Base-by-base conservation (phyloP, 176 grass and related monocot species). In the Avena insularis region DNA sequence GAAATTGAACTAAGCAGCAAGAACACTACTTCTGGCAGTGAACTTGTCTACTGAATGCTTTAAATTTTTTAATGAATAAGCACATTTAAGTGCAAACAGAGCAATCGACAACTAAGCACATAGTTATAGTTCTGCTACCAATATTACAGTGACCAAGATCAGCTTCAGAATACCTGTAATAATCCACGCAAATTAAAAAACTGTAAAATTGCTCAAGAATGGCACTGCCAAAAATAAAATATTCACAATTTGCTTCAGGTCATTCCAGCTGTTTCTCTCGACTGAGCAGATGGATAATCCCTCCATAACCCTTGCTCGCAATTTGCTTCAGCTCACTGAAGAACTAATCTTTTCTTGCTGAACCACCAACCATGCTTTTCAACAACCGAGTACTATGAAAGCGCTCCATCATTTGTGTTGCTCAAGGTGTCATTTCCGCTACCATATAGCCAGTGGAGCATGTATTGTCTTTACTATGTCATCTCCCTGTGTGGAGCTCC, bases 341-440 rank as follows among this genome's bases (percentile, higher is more conserved):
- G 48, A 82, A 82, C 21, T 54, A 31, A 53, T 38, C 23, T 72
- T 72, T 79, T 8, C 62, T 27, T 15, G 55, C 56, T 80, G 80
- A 87, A 87, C 27, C 81, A 80, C 73, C 80, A 50, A 79, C 79
- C 29, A 72, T 81, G 48, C 65, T 75, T 71, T 11, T 84, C 16
- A 46, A 87, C 45, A 84, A 75, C 55, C 29, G 82, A 65, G 21
- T 29, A 23, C 33, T 21, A 10, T 72, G 51, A 47, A 36, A 76
- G 83, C 71, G 83, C 71, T 70, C 79, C 51, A 23, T 77, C 81
- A 80, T 87, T 72, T 63, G 75, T 79, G 25, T 57, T 86, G 16
- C 21, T 86, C 11, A 80, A 79, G 79, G 45, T 86, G 51, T 0
- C 62, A 16, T 13, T 43, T 43, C 6, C 38, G 5, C 38, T 40